Percentiles rank a stretch among this genome's conserved stretches.
Evolutionary conservation across 2,329 filamentous ascomycete species (phyloP).

Genomic region (Purpureocillium lavendulum): DNA sequence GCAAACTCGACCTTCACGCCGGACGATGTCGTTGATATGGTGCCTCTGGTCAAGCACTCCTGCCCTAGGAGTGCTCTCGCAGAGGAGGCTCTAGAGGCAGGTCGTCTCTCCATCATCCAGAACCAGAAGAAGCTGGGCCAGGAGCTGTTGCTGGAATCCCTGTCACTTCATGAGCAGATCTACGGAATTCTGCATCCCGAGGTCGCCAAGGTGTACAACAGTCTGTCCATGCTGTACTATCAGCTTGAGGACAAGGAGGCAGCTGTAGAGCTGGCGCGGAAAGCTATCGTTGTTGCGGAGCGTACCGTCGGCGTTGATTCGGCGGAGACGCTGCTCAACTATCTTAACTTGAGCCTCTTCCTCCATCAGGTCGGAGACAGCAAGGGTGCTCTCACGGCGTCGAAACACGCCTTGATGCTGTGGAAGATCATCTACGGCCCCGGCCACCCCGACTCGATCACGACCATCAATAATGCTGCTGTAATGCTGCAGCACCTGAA

Average conservation of each 20-base stretch:
- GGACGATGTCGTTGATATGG: slow-evolving; percentile 84
- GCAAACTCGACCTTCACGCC: slow-evolving; percentile 52
- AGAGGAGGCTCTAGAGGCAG: slow-evolving; percentile 92
- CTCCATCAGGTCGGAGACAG: slow-evolving; percentile 90
- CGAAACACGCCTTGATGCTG: slow-evolving; percentile 84
- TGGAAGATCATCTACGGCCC: slow-evolving; percentile 97
- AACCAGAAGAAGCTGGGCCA: slow-evolving; percentile 93
- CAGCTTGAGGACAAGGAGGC: slow-evolving; percentile 96
- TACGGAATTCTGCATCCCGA: slow-evolving; percentile 96
- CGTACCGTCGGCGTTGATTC: slow-evolving; percentile 90
- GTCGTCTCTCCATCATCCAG: slow-evolving; percentile 91
- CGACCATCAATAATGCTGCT: slow-evolving; percentile 95
- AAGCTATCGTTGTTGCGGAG: slow-evolving; percentile 93
- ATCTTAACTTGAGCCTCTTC: slow-evolving; percentile 91
- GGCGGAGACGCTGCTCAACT: slow-evolving; percentile 86
- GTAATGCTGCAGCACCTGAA: slow-evolving; percentile 98
- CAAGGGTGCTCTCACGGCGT: slow-evolving; percentile 75
- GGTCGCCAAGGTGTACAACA: slow-evolving; percentile 91
- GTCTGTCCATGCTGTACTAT: slow-evolving; percentile 91
- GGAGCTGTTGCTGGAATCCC: slow-evolving; percentile 88
- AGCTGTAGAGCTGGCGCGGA: slow-evolving; percentile 89
- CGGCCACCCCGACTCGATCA: slow-evolving; percentile 94
- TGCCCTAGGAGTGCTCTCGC: slow-evolving; percentile 83
- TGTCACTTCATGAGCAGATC: slow-evolving; percentile 96
- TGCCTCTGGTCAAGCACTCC: slow-evolving; percentile 93